Evolutionary conservation across 768 basidiomycete genomes (phyloP).

Genomic region (Tylopilus plumbeoviolaceoides): DNA sequence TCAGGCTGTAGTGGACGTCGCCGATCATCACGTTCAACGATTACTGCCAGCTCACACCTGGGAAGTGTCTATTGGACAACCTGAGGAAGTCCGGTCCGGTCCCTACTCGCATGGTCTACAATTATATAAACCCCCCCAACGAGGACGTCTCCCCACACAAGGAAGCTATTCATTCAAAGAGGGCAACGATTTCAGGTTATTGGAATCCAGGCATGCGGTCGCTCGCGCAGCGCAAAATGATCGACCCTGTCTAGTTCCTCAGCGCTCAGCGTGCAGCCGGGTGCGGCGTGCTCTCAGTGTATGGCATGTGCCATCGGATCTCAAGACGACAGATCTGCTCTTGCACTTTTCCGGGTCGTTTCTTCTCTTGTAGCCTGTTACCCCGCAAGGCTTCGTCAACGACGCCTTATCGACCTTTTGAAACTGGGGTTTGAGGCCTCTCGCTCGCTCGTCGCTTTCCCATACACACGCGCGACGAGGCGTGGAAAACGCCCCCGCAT

Average conservation of each 20-base stretch:
- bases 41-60: background rate
- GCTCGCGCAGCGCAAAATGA: background rate
- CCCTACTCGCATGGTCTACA: background rate
- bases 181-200: background rate
- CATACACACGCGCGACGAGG: background rate
- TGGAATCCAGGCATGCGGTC: background rate
- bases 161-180: background rate
- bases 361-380: background rate
- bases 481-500: background rate
- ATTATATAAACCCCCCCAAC: background rate
- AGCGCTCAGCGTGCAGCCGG: background rate
- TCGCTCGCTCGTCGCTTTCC: background rate
- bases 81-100: background rate
- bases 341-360: background rate
- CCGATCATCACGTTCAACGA: background rate
- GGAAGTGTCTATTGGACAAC: background rate
- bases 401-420: background rate
- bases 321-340: background rate
- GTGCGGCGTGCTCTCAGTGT: too few relatives aligned
- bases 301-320: background rate
- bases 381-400: too few relatives aligned
- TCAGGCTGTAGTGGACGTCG: background rate
- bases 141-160: background rate
- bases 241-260: background rate
- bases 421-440: too few relatives aligned